A percentile compares a stretch with the other conserved stretches of the same genome.
These are phyloP conservation scores for Tolypocladium capitatum DNA, from an alignment of 2,329 filamentous ascomycete genomes.

Conservation along the genomic window DNA sequence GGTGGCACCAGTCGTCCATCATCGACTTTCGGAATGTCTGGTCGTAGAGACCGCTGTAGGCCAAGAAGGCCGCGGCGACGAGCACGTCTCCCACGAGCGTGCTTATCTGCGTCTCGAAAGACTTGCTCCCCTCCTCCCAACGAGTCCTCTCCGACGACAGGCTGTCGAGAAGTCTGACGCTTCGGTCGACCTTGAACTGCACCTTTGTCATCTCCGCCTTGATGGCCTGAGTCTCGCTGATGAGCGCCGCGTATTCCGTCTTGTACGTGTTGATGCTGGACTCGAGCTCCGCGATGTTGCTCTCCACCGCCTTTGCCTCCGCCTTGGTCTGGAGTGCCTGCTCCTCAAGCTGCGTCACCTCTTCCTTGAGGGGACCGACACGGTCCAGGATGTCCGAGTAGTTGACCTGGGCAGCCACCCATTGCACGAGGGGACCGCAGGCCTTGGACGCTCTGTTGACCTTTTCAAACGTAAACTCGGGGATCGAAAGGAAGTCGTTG, in stretches of 20 bases:
- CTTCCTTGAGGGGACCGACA: slow-evolving; percentile 81
- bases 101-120: slow-evolving; percentile 94
- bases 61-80: slow-evolving; percentile 91
- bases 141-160: slow-evolving; percentile 83
- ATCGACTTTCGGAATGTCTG: slow-evolving; percentile 96
- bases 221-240: slow-evolving; percentile 94
- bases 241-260: slow-evolving; percentile 85
- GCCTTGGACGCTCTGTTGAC: slow-evolving; percentile 95
- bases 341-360: slow-evolving; percentile 77
- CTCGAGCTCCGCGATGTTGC: slow-evolving; percentile 73
- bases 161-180: slow-evolving; percentile 85
- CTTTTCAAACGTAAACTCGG: slow-evolving; percentile 91
- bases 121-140: slow-evolving; percentile 96
- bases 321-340: slow-evolving; percentile 86
- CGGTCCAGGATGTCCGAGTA: slow-evolving; percentile 96
- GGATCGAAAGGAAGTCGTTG: slow-evolving; percentile 79
- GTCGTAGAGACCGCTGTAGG: slow-evolving; percentile 93
- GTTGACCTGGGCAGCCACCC: slow-evolving; percentile 91
- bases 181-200: slow-evolving; percentile 95
- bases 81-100: slow-evolving; percentile 93
- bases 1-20: slow-evolving; percentile 94
- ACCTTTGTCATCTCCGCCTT: slow-evolving; percentile 94
- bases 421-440: slow-evolving; percentile 91
- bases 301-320: slow-evolving; percentile 80
- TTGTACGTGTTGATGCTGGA: slow-evolving; percentile 91